Percentiles rank a stretch among this genome's conserved stretches.
These are phyloP conservation scores for Ceratocystis albifundus DNA, from an alignment of 2,329 filamentous ascomycete genomes.

Conservation along the genomic window DNA sequence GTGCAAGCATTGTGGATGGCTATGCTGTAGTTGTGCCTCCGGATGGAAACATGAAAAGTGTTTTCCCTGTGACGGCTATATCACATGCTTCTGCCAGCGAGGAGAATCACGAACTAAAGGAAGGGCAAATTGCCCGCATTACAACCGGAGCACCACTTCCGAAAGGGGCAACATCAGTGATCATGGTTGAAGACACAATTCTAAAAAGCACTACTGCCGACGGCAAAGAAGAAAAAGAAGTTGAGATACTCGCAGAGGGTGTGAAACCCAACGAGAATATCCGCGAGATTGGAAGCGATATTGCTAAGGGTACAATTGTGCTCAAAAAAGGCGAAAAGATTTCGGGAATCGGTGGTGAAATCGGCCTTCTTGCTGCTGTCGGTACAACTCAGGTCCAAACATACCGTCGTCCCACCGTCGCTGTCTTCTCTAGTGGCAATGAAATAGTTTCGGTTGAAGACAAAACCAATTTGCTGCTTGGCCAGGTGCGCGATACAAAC, in stretches of 20 bases:
- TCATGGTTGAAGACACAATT: conserved; percentile 84
- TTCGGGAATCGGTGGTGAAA: conserved; percentile 76
- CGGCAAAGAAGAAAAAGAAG: conserved; percentile 69
- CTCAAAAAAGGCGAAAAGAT: conserved; percentile 70
- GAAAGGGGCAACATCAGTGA: conserved; percentile 75
- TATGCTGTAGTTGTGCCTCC: conserved; percentile 68
- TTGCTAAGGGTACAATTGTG: conserved; percentile 56
- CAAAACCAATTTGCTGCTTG: conserved; percentile 51
- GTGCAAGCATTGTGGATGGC: conserved; percentile 92
- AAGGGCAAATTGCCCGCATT: conserved; percentile 74
- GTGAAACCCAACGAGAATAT: conserved; percentile 76
- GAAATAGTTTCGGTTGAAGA: conserved; percentile 72
- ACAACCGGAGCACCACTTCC: conserved; percentile 91
- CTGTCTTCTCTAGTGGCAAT: conserved; percentile 86
- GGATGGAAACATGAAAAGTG: conserved; percentile 56
- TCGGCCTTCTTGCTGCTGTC: conserved; percentile 78
- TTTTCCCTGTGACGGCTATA: conserved; percentile 75
- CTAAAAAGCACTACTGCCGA: conserved; percentile 66
- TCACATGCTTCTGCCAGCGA: conserved; percentile 73
- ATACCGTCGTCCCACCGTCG: conserved; percentile 66
- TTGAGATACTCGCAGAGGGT: conserved; percentile 71
- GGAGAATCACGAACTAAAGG: conserved; percentile 46
- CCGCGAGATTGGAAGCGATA: conserved; percentile 80
- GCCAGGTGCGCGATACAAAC: conserved; percentile 90
- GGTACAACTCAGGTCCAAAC: conserved; percentile 60